Evolutionary conservation across 2,329 filamentous ascomycete genomes (phyloP).

Genomic region (Hortaea werneckii): DNA sequence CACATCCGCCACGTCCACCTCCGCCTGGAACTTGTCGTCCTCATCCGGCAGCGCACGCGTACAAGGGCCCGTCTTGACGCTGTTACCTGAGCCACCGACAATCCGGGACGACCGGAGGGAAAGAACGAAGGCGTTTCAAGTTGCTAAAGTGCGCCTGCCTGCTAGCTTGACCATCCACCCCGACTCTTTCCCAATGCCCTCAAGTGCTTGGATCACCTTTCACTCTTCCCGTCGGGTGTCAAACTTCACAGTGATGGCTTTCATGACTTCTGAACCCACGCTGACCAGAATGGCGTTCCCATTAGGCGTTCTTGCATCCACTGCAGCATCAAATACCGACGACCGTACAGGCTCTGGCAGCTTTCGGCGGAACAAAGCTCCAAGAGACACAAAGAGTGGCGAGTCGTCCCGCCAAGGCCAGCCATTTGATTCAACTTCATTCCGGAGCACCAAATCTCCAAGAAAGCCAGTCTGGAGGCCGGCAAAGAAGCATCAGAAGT

Average conservation of each 20-base stretch:
- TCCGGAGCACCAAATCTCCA: background rate
- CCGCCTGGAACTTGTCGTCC: no score
- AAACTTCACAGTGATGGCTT: background rate
- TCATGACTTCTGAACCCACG: background rate
- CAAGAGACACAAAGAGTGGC: background rate
- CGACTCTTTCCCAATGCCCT: background rate
- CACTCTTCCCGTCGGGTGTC: no score
- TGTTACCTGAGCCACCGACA: no score
- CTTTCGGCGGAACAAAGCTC: background rate
- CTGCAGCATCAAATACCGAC: background rate
- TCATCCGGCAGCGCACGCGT: no score
- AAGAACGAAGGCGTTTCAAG: background rate
- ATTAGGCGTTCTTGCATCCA: conserved; percentile 7
- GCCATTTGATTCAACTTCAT: no score
- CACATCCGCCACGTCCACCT: background rate
- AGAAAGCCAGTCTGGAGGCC: conserved; percentile 2
- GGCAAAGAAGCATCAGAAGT: conserved; percentile 11
- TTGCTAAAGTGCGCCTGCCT: background rate
- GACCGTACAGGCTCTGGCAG: background rate
- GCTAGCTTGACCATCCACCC: background rate
- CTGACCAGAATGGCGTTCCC: conserved; percentile 12
- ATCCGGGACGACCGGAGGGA: background rate
- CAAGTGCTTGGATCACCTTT: no score
- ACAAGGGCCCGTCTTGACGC: no score
- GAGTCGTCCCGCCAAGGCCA: background rate